Evolutionary conservation across 768 basidiomycete species (phyloP), one percentile per base, ranked within the genome.

Genomic region (Baorangia bicolor): DNA sequence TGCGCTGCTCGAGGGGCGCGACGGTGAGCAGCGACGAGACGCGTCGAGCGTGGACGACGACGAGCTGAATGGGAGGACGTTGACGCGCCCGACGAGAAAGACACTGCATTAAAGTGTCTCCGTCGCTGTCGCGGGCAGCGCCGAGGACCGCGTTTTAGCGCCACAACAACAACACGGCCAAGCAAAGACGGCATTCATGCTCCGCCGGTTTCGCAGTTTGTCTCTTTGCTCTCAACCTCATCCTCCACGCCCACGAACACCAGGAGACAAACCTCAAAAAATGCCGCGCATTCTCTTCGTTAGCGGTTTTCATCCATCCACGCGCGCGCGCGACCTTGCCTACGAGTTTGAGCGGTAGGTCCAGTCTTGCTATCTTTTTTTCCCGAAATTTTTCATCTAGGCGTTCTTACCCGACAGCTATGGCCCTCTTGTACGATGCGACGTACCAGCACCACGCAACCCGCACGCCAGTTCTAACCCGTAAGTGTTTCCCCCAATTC

Each of bases 261-360:
- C 21, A 44, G 42, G 39, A 34, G 20, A 28, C 18, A 23, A n/a
- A 27, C 11, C 47, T 30, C 18, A 18, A n/a, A 39, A 28, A 39
- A 86, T 89, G 88, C 86, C 87, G 68, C 88, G 91, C 60, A 93
- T 92, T 60, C 81, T 93, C 56, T 94, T 92, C 63, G 91, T 94
- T 42, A 89, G 86, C 65, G 91, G 91, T 20, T 94, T 94, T 66
- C 86, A 90, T 62, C 86, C 88, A 5, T 73, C 82, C n/a, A 92
- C 90, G 4, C 84, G 90, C 23, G 92, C 92, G 10, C 81, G 87
- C 50, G 91, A 92, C 64, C 81, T 94, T 2, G 92, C 92, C 2
- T 90, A 75, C 63, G 91, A 93, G 70, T 94, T 94, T 63, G 92
- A 94, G 79, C 81, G 87, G 92, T 92, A 55, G 43, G 77, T 70